Evolutionary conservation across 106 monocot genomes (phyloP).

Genomic region (Xerophyta viscosa): DNA sequence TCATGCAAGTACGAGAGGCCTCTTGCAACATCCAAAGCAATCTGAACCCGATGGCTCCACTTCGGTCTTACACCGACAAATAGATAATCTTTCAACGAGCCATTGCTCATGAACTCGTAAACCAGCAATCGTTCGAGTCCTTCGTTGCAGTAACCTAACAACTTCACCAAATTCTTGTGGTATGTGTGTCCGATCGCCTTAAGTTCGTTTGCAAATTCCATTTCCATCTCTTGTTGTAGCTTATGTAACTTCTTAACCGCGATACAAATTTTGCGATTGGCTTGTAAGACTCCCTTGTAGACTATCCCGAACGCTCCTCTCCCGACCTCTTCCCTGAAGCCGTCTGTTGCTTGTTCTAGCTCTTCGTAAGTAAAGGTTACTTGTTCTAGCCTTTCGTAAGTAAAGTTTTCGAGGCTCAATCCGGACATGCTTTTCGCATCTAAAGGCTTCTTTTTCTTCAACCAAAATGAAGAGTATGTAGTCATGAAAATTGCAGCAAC

Average conservation of each 20-base stretch:
- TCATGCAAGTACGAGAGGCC: slow-evolving; percentile 13
- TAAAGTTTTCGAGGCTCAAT: slow-evolving; percentile 5
- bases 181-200: slow-evolving; percentile 16
- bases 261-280: neutral
- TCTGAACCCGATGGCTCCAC: slow-evolving; percentile 10
- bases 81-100: slow-evolving; percentile 12
- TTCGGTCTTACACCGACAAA: neutral
- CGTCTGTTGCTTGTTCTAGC: slow-evolving; percentile 24
- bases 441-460: neutral
- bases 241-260: slow-evolving; percentile 34
- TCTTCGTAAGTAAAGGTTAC: slow-evolving; percentile 28
- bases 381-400: slow-evolving; percentile 4
- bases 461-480: neutral
- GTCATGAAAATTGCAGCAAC: too few species aligned
- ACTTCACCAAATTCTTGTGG: slow-evolving; percentile 14
- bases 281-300: slow-evolving; percentile 19
- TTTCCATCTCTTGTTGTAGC: slow-evolving; percentile 8
- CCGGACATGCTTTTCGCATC: neutral
- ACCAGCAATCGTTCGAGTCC: slow-evolving; percentile 14
- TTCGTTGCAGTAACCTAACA: slow-evolving; percentile 21
- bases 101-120: slow-evolving; percentile 28
- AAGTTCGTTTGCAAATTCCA: slow-evolving; percentile 21
- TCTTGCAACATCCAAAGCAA: slow-evolving; percentile 4
- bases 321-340: slow-evolving; percentile 28
- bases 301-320: slow-evolving; percentile 32